A percentile compares a stretch with the other conserved stretches of the same genome.
phyloP scores from a whole-genome alignment of 306 rosid genomes.

The Citrullus mucosospermus region DNA sequence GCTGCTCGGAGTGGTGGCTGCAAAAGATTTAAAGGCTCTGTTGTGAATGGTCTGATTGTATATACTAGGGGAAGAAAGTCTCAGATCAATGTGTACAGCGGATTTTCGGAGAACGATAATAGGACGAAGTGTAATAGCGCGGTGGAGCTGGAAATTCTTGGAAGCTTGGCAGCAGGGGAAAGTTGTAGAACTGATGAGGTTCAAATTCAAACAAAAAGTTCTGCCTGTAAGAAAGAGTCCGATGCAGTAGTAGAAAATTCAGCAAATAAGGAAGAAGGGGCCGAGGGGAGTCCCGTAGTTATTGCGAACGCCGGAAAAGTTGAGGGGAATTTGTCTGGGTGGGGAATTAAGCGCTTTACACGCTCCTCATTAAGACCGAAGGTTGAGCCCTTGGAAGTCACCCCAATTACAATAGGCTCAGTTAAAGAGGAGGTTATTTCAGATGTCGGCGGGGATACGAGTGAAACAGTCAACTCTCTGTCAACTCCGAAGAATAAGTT shows the following conservation, averaged over 20 bases:
- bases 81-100: conserved; percentile 15
- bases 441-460: conserved; percentile 21
- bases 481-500: conserved; percentile 29
- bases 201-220: conserved; percentile 16
- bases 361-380: conserved; percentile 26
- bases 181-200: conserved; percentile 2
- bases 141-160: conserved; percentile 6
- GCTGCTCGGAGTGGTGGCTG: conserved; percentile 18
- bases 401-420: conserved; percentile 9
- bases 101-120: conserved; percentile 12
- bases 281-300: conserved; percentile 9
- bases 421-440: conserved; percentile 10
- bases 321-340: conserved; percentile 10
- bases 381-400: conserved; percentile 15
- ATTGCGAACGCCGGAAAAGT: neutral
- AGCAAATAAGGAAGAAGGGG: conserved; percentile 14
- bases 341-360: conserved; percentile 27
- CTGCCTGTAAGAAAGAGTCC: conserved; percentile 5
- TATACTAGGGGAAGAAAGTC: conserved; percentile 54
- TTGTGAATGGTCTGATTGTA: conserved; percentile 64
- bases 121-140: conserved; percentile 9
- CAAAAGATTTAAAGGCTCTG: conserved; percentile 25
- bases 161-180: conserved; percentile 1
- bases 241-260: conserved; percentile 6
- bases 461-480: conserved; percentile 12